Evolutionary conservation across 352 stramenopile genomes (phyloP).

Genomic region (Aphanomyces astaci): DNA sequence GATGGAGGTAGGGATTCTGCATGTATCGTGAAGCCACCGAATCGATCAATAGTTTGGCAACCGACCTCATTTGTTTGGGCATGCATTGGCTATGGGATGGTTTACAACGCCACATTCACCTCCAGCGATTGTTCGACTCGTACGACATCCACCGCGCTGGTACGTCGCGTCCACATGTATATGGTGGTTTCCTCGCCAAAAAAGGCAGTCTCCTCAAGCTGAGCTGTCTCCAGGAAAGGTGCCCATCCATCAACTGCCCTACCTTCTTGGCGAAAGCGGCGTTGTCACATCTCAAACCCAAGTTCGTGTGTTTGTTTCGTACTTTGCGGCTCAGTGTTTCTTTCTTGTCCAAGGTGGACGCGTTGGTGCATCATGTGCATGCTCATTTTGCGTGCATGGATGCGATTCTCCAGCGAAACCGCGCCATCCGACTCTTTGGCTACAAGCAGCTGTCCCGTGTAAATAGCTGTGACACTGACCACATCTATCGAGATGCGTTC

Average conservation of each 20-base stretch:
- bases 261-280: constrained; percentile 44
- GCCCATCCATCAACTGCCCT: constrained; percentile 34
- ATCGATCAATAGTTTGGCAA: constrained; percentile 30
- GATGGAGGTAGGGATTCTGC: constrained; percentile 41
- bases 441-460: constrained; percentile 44
- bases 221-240: constrained; percentile 22
- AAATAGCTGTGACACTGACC: background rate
- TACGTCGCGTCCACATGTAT: background rate
- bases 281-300: constrained; percentile 23
- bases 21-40: constrained; percentile 47
- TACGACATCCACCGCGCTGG: constrained; percentile 38
- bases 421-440: constrained; percentile 52
- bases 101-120: constrained; percentile 26
- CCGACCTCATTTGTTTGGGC: constrained; percentile 35
- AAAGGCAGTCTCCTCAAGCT: background rate
- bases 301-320: background rate
- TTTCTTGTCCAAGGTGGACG: too few species aligned
- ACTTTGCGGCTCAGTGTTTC: too few species aligned
- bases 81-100: constrained; percentile 39
- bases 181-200: background rate
- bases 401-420: constrained; percentile 38
- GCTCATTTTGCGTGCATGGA: constrained; percentile 37
- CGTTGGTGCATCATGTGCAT: constrained; percentile 35
- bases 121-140: constrained; percentile 36
- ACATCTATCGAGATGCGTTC: constrained; percentile 18